Base-by-base conservation (phyloP, 768 basidiomycete species). In the Lentinus brumalis region DNA sequence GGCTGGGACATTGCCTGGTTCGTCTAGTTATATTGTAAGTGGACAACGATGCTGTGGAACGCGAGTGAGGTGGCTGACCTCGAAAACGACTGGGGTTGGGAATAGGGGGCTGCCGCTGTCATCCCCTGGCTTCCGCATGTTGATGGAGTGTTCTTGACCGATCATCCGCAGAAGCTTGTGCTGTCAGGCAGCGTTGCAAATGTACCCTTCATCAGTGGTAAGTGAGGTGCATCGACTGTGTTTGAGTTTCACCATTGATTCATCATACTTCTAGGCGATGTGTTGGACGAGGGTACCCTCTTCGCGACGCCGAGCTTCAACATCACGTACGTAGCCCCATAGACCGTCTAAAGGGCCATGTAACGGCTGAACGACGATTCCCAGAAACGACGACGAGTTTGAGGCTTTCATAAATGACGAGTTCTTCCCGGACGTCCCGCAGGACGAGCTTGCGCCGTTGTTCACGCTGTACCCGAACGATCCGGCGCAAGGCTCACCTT, bases 111-210 rank as follows among this genome's bases (percentile, higher is more conserved):
- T 35, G 75, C 51, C 8, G 53, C 69, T 16, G 60, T 63, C n/a
- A 59, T 66, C 1, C 61, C 71, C 0, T 73, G 68, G 67, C 42
- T 57, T 5, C 72, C 72, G n/a, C 66, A 61, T 26, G 65, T 68
- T 12, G 72, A 73, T 29, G 71, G 71, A 0, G 60, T 61, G 4
- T 69, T 72, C 55, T 21, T 72, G 30, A 65, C 57, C 0, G 67
- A 60, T 30, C 50, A 61, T 31, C 68, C 72, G 6, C 64, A 64
- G 54, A 3, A 63, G 31, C 53, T 67, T 15, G 67, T 85, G 14
- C 67, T 75, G 54, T 62, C 78, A 32, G 81, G 80, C 0, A 60
- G 56, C 8, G 64, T 69, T 3, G 51, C 71, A 4, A 57, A 66
- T 9, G 63, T 73, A 0, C 70, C 66, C 2, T 44, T 70, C 29